Conservation (phyloP, 768 basidiomycete genomes). For the Pisolithus sp. region DNA sequence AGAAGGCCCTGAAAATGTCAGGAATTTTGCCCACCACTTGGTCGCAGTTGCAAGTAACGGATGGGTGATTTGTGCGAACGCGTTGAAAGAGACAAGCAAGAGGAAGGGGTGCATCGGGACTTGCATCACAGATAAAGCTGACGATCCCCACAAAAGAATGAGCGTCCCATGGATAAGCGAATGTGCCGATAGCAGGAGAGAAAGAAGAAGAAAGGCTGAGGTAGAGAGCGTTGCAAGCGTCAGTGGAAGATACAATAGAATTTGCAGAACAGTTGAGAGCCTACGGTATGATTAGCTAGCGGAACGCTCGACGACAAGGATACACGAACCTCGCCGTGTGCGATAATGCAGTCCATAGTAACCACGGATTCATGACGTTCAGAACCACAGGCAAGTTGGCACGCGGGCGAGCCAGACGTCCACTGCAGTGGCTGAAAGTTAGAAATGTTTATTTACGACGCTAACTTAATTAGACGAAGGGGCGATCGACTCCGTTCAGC, state of each 20-base stretch:
- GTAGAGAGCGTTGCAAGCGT: slow-evolving; percentile 79
- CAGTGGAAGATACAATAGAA: slow-evolving; percentile 76
- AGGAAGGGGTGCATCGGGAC: slow-evolving; percentile 84
- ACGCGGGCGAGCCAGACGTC: neutral
- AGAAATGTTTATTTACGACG: neutral
- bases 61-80: slow-evolving; percentile 60
- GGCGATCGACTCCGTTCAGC: too few relatives aligned
- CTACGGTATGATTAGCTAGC: slow-evolving; percentile 31
- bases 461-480: too few relatives aligned
- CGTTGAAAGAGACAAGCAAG: slow-evolving; percentile 81
- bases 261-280: slow-evolving; percentile 71
- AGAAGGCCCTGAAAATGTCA: slow-evolving; percentile 66
- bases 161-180: slow-evolving; percentile 80
- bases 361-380: slow-evolving; percentile 45
- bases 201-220: slow-evolving; percentile 74
- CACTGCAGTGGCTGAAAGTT: neutral
- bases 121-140: slow-evolving; percentile 69
- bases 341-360: slow-evolving; percentile 59
- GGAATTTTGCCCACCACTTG: slow-evolving; percentile 64
- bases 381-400: neutral
- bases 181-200: slow-evolving; percentile 68
- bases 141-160: slow-evolving; percentile 63
- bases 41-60: slow-evolving; percentile 53
- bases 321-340: slow-evolving; percentile 51
- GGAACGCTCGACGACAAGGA: neutral